These are phyloP conservation scores for Pseudogymnoascus sp. DNA, from an alignment of 2,329 filamentous ascomycete species.

Conservation along the genomic window DNA sequence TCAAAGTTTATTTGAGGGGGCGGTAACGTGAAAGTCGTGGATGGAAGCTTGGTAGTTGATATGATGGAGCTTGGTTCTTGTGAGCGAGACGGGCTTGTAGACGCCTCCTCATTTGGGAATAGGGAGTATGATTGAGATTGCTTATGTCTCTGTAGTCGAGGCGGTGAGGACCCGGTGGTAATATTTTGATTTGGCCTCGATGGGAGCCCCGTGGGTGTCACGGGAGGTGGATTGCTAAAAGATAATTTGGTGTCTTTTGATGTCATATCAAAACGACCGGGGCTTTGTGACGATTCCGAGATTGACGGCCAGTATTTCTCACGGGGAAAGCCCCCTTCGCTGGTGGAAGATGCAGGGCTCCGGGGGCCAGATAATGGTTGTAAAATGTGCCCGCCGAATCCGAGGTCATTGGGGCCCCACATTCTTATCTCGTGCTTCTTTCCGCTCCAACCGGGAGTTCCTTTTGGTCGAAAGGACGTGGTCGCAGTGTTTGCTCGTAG, in stretches of 20 bases:
- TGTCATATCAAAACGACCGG: background rate
- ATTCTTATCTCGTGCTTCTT: slow-evolving; percentile 40
- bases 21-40: background rate
- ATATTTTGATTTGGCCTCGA: slow-evolving; percentile 9
- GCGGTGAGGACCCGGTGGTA: background rate
- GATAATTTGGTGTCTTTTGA: slow-evolving; percentile 18
- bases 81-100: slow-evolving; percentile 8
- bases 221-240: slow-evolving; percentile 13
- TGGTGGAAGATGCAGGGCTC: slow-evolving; percentile 8
- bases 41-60: slow-evolving; percentile 19
- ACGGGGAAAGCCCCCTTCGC: background rate
- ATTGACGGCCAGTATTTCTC: background rate
- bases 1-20: background rate
- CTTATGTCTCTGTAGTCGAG: background rate
- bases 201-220: slow-evolving; percentile 14
- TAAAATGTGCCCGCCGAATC: slow-evolving; percentile 21
- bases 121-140: slow-evolving; percentile 2
- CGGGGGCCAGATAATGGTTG: slow-evolving; percentile 22
- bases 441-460: slow-evolving; percentile 39
- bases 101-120: slow-evolving; percentile 1
- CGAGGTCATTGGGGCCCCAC: slow-evolving; percentile 33
- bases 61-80: slow-evolving; percentile 22
- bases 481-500: slow-evolving; percentile 53
- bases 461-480: slow-evolving; percentile 42
- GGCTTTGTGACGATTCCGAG: background rate